Base-by-base conservation (phyloP, 495 filamentous ascomycete species). In the Sordaria brevicollis region DNA sequence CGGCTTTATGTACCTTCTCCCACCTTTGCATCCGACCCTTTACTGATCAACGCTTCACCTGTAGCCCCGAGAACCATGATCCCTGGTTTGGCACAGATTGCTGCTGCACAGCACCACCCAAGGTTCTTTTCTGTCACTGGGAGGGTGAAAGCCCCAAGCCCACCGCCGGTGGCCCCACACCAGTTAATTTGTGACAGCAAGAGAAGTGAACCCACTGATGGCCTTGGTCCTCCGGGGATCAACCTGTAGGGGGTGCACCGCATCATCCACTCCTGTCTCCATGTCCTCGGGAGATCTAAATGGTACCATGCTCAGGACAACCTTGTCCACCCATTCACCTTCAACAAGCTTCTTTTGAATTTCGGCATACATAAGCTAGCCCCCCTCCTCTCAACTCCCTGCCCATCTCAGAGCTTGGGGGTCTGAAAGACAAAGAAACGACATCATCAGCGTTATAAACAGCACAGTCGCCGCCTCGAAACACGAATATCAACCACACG, bases 221-320 rank as follows among this genome's bases (percentile, higher is more conserved):
- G 74, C 73, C 76, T 73, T 77, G 77, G 73, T 79, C 73, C 73
- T 75, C 79, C 81, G 82, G 80, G 82, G 82, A 83, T 83, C 79
- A 75, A 69, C 78, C 73, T 75, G 76, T 77, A 76, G 79, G 81
- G 81, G 82, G 82, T 75, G 78, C 80, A 74, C 81, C 81, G 74
- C 80, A 82, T 83, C 81, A 77, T 79, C 80, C 74, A 79, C 76
- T 78, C 77, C 29, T 68, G 66, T 73, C 71, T 71, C 73, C 68
- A 74, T 71, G 75, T 72, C 74, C 80, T 76, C 79, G 82, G 81
- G 78, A 84, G 83, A 85, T 84, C 83, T 82, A 31, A 78, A 80
- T 76, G 79, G 81, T 79, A 79, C 78, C 77, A 81, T 79, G 77
- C 76, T 77, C 79, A 78, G 77, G 77, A 74, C 72, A 65, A 74